Conservation (phyloP, 306 rosid genomes). For the Nissolia schottii region DNA sequence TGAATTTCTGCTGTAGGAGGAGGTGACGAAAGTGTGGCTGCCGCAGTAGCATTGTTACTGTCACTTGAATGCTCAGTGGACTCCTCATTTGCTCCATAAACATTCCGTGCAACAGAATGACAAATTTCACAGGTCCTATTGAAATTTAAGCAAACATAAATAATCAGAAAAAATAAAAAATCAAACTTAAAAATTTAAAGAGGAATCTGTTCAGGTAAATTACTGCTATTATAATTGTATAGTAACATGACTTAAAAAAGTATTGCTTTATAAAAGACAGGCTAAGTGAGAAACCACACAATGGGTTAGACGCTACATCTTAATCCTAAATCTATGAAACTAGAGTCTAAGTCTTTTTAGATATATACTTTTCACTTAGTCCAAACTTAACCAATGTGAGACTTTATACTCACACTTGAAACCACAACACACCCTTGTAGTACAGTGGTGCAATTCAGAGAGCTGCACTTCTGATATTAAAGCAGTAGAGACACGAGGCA, state of each 20-base stretch:
- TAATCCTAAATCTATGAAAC: too few species aligned
- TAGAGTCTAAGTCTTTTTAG: too few species aligned
- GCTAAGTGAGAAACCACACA: too few species aligned
- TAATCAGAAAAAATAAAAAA: not conserved
- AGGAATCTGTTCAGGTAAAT: not conserved
- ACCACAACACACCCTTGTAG: too few species aligned
- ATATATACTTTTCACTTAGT: too few species aligned
- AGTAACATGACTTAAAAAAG: not conserved
- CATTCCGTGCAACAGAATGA: conserved; percentile 72
- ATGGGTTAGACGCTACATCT: too few species aligned
- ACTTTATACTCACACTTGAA: too few species aligned
- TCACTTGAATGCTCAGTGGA: conserved; percentile 49
- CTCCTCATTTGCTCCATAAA: conserved; percentile 59
- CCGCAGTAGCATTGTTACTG: conserved; percentile 33
- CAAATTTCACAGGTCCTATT: conserved; percentile 93
- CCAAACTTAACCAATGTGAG: too few species aligned
- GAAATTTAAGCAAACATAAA: conserved; percentile 19
- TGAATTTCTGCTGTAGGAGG: conserved; percentile 51
- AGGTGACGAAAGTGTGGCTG: conserved; percentile 39
- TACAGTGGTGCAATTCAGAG: not conserved
- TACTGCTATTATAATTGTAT: not conserved
- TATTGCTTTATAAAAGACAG: too few species aligned
- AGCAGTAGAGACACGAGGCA: not conserved
- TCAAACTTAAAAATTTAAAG: not conserved
- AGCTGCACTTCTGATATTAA: not conserved